These are phyloP conservation scores for Pseudogymnoascus sp. DNA, from an alignment of 2,329 filamentous ascomycete genomes.

Conservation along the genomic window DNA sequence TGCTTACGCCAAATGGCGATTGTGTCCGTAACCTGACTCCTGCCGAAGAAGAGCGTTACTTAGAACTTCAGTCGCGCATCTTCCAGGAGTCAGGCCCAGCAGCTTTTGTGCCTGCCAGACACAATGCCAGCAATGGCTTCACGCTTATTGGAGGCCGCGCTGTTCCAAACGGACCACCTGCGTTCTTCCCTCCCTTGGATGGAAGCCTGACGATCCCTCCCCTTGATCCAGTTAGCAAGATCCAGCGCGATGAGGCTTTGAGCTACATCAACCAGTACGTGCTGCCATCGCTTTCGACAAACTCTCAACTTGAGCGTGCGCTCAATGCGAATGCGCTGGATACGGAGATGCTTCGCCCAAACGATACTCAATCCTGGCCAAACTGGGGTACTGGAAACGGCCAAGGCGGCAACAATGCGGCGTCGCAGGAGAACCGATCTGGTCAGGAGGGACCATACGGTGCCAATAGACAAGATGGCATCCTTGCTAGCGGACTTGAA, in stretches of 20 bases:
- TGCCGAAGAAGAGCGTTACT: slow-evolving; percentile 64
- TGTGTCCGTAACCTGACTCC: slow-evolving; percentile 65
- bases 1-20: slow-evolving; percentile 71
- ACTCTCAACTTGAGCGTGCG: slow-evolving; percentile 31
- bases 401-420: slow-evolving; percentile 9
- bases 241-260: slow-evolving; percentile 60
- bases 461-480: slow-evolving; percentile 23
- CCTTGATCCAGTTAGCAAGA: slow-evolving; percentile 56
- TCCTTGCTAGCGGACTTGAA: slow-evolving; percentile 27
- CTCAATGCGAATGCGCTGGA: slow-evolving; percentile 30
- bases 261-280: slow-evolving; percentile 66
- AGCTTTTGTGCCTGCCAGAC: slow-evolving; percentile 50
- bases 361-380: slow-evolving; percentile 25
- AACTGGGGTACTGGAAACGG: slow-evolving; percentile 24
- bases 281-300: slow-evolving; percentile 41
- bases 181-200: slow-evolving; percentile 49
- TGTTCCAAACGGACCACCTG: slow-evolving; percentile 57
- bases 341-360: slow-evolving; percentile 25
- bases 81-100: slow-evolving; percentile 48
- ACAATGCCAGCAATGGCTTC: slow-evolving; percentile 52
- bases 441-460: slow-evolving; percentile 19
- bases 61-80: slow-evolving; percentile 60
- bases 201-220: slow-evolving; percentile 33
- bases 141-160: slow-evolving; percentile 58
- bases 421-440: slow-evolving; percentile 14